A percentile compares a stretch with the other conserved stretches of the same genome.
phyloP scores from a whole-genome alignment of 176 grass and related monocot genomes.

The Themeda triandra region DNA sequence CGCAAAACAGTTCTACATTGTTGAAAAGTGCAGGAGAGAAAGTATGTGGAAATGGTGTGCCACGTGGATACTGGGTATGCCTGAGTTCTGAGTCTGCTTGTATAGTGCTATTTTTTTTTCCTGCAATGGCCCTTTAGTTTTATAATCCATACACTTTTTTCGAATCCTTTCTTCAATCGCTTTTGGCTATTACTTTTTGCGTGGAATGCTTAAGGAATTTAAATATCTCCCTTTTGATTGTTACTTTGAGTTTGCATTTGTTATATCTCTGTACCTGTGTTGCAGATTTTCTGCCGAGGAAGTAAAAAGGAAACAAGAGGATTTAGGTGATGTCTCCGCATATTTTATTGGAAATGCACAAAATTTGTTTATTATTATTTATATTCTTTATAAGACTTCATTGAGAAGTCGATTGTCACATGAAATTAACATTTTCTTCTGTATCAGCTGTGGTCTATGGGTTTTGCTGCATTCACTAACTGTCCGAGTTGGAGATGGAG shows the following conservation, averaged over 20 bases:
- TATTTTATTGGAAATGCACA: not conserved
- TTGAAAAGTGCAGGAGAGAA: conserved; percentile 47
- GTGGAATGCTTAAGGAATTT: not conserved
- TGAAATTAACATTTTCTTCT: conserved; percentile 4
- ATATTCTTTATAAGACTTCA: not conserved
- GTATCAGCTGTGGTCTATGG: conserved; percentile 89
- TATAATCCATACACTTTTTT: not conserved
- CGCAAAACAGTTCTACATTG: conserved; percentile 41
- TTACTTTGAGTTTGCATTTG: conserved; percentile 11
- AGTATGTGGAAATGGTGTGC: conserved; percentile 89
- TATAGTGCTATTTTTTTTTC: too few species aligned
- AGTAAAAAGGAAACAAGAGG: conserved; percentile 94
- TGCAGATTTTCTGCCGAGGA: conserved; percentile 93
- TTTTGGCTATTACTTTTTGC: conserved; percentile 1
- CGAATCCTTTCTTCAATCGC: not conserved
- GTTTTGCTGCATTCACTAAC: conserved; percentile 87
- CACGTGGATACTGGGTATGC: conserved; percentile 86
- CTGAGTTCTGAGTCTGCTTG: not conserved
- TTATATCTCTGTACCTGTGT: conserved; percentile 23
- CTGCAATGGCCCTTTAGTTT: not conserved
- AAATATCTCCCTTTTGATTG: not conserved
- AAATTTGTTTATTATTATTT: conserved; percentile 20
- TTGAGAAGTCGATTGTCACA: conserved; percentile 16
- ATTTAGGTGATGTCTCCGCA: conserved; percentile 60
- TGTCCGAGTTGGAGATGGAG: conserved; percentile 75